A percentile compares a stretch with the other conserved stretches of the same genome.
These are phyloP conservation scores for Mucor lusitanicus DNA, from an alignment of 371 early-diverging fungal genomes.

Conservation along the genomic window DNA sequence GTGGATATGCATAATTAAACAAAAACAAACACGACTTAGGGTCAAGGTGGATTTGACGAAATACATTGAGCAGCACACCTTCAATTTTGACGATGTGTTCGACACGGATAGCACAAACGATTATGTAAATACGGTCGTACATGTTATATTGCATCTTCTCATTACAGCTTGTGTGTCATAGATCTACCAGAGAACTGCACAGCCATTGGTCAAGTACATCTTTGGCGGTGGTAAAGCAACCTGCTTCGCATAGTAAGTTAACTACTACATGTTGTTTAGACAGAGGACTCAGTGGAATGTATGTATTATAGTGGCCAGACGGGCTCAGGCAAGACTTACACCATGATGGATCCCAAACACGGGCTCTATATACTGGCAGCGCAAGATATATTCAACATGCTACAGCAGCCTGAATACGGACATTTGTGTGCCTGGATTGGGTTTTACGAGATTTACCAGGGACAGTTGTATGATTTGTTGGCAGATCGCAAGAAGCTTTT, in stretches of 20 bases:
- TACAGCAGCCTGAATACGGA: conserved; percentile 73
- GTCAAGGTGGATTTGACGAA: conserved; percentile 92
- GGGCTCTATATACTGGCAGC: conserved; percentile 94
- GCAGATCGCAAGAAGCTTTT: conserved; percentile 86
- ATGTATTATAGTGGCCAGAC: conserved; percentile 96
- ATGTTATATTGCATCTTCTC: neutral
- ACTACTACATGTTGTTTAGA: neutral
- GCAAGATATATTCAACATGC: conserved; percentile 81
- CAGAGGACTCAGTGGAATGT: neutral
- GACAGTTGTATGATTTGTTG: conserved; percentile 92
- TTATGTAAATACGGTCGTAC: conserved; percentile 45
- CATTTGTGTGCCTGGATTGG: conserved; percentile 84
- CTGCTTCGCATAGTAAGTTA: conserved; percentile 90
- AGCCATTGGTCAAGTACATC: conserved; percentile 88
- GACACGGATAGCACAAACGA: conserved; percentile 78
- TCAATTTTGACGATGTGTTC: conserved; percentile 95
- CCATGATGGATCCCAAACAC: conserved; percentile 90
- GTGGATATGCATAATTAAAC: neutral
- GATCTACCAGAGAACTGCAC: conserved; percentile 88
- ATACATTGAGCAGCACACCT: conserved; percentile 91
- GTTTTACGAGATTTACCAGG: conserved; percentile 98
- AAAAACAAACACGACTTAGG: conserved; percentile 29
- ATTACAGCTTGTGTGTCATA: neutral
- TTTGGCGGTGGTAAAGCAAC: conserved; percentile 95
- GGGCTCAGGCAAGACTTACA: conserved; percentile 96